Conservation (phyloP, 176 grass and related monocot species). For the Zea luxurians region DNA sequence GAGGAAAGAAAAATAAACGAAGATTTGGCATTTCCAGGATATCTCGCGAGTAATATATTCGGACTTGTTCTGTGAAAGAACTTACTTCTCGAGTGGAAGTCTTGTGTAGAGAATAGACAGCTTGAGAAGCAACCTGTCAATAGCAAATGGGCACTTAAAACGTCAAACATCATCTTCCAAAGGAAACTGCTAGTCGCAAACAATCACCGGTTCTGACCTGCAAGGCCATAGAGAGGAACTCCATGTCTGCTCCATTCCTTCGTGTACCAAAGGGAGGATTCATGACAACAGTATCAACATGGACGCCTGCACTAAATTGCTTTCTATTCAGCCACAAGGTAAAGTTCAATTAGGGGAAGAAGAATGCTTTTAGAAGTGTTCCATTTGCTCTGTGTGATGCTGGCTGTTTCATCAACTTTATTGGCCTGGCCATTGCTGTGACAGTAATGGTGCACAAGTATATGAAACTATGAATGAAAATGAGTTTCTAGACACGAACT, state of each 20-base stretch:
- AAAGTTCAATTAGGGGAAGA: not conserved
- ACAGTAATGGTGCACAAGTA: not conserved
- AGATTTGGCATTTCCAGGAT: not conserved
- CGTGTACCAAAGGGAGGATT: conserved; percentile 94
- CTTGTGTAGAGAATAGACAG: conserved; percentile 95
- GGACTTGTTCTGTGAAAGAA: not conserved
- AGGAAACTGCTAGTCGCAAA: not conserved
- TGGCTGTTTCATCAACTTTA: not conserved
- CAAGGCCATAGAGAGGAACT: conserved; percentile 80
- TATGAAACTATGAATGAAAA: not conserved
- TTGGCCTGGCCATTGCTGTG: not conserved
- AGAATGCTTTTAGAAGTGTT: not conserved
- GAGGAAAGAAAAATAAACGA: not conserved
- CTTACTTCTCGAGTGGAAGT: conserved; percentile 94
- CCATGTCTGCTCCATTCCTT: conserved; percentile 83
- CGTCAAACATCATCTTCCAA: not conserved
- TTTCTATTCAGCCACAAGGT: conserved; percentile 2
- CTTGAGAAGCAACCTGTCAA: conserved; percentile 67
- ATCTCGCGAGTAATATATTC: not conserved
- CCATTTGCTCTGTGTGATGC: not conserved
- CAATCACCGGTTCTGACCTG: conserved; percentile 53
- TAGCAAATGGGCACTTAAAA: conserved; percentile 15
- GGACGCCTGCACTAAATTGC: conserved; percentile 46
- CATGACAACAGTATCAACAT: conserved; percentile 88
- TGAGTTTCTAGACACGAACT: not conserved